These are phyloP conservation scores for Setaria italica DNA, from an alignment of 202 grass and related monocot species.

Conservation along the genomic window DNA sequence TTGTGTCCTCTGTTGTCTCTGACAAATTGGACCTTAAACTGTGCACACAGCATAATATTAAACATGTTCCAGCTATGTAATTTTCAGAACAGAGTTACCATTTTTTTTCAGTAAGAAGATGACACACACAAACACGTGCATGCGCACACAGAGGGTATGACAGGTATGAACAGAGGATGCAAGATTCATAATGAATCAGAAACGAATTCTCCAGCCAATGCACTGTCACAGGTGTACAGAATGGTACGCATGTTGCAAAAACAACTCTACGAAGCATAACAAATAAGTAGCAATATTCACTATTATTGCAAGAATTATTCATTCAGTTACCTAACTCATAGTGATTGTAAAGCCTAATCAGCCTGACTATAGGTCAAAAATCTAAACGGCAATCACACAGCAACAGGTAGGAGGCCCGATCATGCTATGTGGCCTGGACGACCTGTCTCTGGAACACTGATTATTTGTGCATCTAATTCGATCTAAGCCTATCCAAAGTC, in stretches of 20 bases:
- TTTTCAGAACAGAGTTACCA: background rate
- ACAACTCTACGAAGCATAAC: background rate
- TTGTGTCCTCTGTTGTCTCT: background rate
- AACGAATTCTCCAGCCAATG: background rate
- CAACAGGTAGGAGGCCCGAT: background rate
- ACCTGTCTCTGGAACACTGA: background rate
- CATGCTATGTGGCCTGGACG: background rate
- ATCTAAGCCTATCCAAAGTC: background rate
- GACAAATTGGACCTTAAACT: slow-evolving; percentile 10
- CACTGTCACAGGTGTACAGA: background rate
- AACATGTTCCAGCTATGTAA: background rate
- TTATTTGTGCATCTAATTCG: background rate
- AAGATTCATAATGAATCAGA: background rate
- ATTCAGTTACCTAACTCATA: background rate
- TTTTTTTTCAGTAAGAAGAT: background rate
- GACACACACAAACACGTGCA: background rate
- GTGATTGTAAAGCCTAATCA: background rate
- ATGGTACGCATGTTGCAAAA: background rate
- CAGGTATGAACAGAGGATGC: background rate
- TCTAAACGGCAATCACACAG: background rate
- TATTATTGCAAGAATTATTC: background rate
- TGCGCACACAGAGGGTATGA: background rate
- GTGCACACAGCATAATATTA: background rate
- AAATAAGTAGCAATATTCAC: background rate
- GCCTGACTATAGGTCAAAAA: background rate